phyloP scores from a whole-genome alignment of 805 yeast genomes.

The Torulaspora franciscae region DNA sequence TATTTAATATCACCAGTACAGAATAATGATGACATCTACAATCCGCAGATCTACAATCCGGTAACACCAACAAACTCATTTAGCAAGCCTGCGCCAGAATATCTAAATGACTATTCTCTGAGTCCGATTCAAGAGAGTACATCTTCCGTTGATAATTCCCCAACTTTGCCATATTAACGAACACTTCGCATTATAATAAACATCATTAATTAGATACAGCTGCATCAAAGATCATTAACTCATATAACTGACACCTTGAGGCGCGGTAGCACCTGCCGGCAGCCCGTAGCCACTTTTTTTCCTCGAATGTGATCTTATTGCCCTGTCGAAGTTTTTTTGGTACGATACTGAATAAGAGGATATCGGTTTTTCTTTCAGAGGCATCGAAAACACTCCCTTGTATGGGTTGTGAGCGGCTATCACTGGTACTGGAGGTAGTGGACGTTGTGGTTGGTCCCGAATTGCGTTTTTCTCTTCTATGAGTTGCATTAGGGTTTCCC shows the following conservation, averaged over 20 bases:
- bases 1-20: conserved; percentile 8
- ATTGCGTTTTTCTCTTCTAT: conserved; percentile 9
- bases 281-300: neutral
- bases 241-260: neutral
- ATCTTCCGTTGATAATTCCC: conserved; percentile 31
- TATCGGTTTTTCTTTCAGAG: neutral
- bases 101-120: conserved; percentile 21
- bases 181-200: conserved; percentile 4
- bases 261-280: neutral
- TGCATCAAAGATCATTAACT: conserved; percentile 1
- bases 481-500: conserved; percentile 22
- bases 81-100: conserved; percentile 27
- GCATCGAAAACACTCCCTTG: neutral
- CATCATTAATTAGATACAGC: conserved; percentile 7
- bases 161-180: conserved; percentile 10
- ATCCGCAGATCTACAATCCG: conserved; percentile 6
- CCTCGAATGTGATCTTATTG: conserved; percentile 6
- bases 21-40: conserved; percentile 8
- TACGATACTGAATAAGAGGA: conserved; percentile 5
- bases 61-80: conserved; percentile 23
- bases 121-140: conserved; percentile 34
- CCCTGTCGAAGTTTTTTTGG: conserved; percentile 11
- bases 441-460: conserved; percentile 5
- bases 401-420: neutral
- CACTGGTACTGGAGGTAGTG: conserved; percentile 7